phyloP scores from a whole-genome alignment of 192 early-diverging fungal species.

The Gamsiella multidivaricata region DNA sequence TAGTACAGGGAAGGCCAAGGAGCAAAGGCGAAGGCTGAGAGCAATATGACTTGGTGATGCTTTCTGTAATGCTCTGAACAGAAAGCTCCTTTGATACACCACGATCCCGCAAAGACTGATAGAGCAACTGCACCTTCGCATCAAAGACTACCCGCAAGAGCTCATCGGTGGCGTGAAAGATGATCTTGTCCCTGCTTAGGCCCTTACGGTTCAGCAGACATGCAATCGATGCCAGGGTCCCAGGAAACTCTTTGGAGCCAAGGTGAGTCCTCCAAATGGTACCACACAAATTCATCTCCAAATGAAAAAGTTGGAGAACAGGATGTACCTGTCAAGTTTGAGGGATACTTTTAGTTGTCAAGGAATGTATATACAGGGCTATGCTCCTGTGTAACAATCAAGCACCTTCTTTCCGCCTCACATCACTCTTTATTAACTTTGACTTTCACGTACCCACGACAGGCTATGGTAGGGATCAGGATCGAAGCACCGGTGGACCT shows the following conservation, averaged over 20 bases:
- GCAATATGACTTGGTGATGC: conserved; percentile 8
- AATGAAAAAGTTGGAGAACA: conserved; percentile 13
- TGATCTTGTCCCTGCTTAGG: conserved; percentile 8
- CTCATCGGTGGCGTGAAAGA: conserved; percentile 16
- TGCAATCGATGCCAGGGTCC: neutral
- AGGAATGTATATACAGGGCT: too few relatives aligned
- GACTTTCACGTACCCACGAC: too few relatives aligned
- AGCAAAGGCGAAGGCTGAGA: conserved; percentile 5
- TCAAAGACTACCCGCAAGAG: conserved; percentile 17
- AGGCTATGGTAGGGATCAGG: conserved; percentile 19
- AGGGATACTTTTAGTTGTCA: too few relatives aligned
- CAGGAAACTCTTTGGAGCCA: conserved; percentile 10
- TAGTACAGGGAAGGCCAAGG: conserved; percentile 9
- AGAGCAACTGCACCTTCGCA: conserved; percentile 2
- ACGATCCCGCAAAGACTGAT: neutral
- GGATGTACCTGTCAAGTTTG: too few relatives aligned
- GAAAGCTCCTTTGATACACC: conserved; percentile 4
- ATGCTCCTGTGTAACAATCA: too few relatives aligned
- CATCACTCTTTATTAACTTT: too few relatives aligned
- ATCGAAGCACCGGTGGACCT: conserved; percentile 2
- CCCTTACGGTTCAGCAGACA: conserved; percentile 7
- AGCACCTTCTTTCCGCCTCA: too few relatives aligned
- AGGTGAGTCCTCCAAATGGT: conserved; percentile 15
- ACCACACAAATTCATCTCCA: neutral
- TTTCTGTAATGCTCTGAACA: conserved; percentile 4